Evolutionary conservation across 768 basidiomycete genomes (phyloP), one percentile per base, ranked within the genome.

Genomic region (Cubamyces sp.): DNA sequence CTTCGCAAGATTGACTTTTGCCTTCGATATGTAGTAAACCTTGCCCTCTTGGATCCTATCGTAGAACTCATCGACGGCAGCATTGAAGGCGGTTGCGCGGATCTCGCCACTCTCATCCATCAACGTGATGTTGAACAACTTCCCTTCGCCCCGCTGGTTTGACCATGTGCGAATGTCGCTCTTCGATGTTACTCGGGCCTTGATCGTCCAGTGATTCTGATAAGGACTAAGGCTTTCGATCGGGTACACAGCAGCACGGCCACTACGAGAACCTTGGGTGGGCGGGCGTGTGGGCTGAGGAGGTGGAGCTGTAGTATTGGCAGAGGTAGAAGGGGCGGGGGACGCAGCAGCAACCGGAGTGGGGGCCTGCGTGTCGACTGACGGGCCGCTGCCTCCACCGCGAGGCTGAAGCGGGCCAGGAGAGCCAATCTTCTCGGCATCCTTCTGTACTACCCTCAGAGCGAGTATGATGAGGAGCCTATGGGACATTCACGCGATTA

Each of bases 191-290:
- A 98, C 93, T 43, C 93, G 89, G 28, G 93, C 96, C 73, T 94
- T 95, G 81, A 98, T 96, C 11, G 92, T 95, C 97, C 97, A 99
- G 74, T 93, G 93, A 78, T 96, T 98, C 75, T 97, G 94, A 69
- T 98, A 98, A 9, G 96, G 96, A 70, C 91, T 95, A 47, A 98
- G 83, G 5, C 88, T 91, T 72, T 97, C 96, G 66, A 99, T 98
- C 2, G 96, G 96, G 74, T 88, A 88, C 34, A 87, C 73, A 0
- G 81, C 68, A 14, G 71, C 69, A 14, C 65, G 64, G 41, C 73
- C 74, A 25, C 70, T 68, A 21, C 58, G 55, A 4, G 55, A 3
- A 43, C 49, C 42, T 47, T 56, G 62, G 12, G 52, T 64, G n/a
- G 30, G 57, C 48, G 54, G 64, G 23, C 57, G 63, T 5, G 34